Base-by-base conservation (phyloP, 179 eudicot species). In the Heliamphora pulchella region DNA sequence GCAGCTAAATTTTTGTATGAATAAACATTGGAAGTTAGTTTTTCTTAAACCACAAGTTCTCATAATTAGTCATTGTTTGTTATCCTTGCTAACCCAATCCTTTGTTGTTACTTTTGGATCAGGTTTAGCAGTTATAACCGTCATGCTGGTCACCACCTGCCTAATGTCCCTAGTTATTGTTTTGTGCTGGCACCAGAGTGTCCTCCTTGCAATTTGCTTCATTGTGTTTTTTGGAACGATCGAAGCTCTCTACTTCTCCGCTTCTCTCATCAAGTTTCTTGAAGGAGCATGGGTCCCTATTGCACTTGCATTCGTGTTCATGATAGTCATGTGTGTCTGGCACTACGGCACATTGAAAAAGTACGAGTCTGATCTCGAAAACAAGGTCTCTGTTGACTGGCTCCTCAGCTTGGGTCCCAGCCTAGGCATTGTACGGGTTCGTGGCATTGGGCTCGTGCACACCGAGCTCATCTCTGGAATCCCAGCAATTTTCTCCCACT, bases 231-330 rank as follows among this genome's bases (percentile, higher is more conserved):
- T 94, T 74, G 98, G 98, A 59, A 77, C 91, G 10, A 87, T 94
- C 22, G 98, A 94, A 80, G 92, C 98, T 31, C 88, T 94, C 58
- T 94, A 91, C 81, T 94, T 94, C 89, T 86, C 98, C 0, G 98
- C 98, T 76, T 91, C 97, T 65, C 86, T 94, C 8, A 89, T 93
- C 86, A 94, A 93, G 85, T 94, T 94, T 81, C 90, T 89, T 1
- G 97, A 94, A 84, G 98, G 98, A 50, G 98, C 98, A 0, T 94
- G 98, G 98, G 96, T 94, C 44, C 98, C 98, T 0, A 80, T 94
- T 13, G 98, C 87, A 22, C 91, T 94, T 0, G 86, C 98, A 1
- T 88, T 90, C 71, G 66, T 86, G 75, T 94, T 96, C 86, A 86
- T 94, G 93, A 18, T 84, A 13, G 85, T 91, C 75, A 96, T 96